Evolutionary conservation across 768 basidiomycete species (phyloP).

Genomic region (Megacollybia marginata): DNA sequence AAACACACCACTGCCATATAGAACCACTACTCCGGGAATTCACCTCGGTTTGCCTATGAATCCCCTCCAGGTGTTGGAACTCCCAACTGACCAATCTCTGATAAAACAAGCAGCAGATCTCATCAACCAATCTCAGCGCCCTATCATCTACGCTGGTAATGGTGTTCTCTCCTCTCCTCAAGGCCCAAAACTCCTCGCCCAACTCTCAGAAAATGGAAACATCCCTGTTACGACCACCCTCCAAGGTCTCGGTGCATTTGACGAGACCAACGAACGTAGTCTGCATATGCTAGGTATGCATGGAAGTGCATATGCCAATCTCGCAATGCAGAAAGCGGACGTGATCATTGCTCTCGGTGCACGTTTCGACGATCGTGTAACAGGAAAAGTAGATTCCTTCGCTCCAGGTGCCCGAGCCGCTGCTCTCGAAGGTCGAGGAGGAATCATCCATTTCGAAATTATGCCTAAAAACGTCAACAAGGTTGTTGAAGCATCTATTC

Average conservation of each 20-base stretch:
- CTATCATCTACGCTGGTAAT: constrained; percentile 89
- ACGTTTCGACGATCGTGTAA: constrained; percentile 97
- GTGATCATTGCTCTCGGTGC: constrained; percentile 96
- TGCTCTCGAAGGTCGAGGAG: constrained; percentile 78
- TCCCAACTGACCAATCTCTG: constrained; percentile 53
- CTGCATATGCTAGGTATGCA: constrained; percentile 99
- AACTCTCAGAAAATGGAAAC: constrained; percentile 77
- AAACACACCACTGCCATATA: constrained; percentile 76
- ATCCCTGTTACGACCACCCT: constrained; percentile 98
- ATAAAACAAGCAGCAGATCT: constrained; percentile 81
- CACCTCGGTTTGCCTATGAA: constrained; percentile 69
- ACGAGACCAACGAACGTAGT: constrained; percentile 79
- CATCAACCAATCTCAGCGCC: constrained; percentile 88
- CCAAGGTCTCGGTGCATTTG: constrained; percentile 92
- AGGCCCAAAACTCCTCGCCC: constrained; percentile 75
- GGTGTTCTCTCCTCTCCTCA: constrained; percentile 78
- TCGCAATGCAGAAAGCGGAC: constrained; percentile 96
- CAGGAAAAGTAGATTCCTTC: constrained; percentile 82
- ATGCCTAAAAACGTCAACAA: constrained; percentile 99
- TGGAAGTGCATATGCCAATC: constrained; percentile 93
- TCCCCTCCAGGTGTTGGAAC: constrained; percentile 52
- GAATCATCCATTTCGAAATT: constrained; percentile 99
- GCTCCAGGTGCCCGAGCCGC: constrained; percentile 88
- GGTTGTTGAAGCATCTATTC: constrained; percentile 90
- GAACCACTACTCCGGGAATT: constrained; percentile 75